phyloP scores from a whole-genome alignment of 2,329 filamentous ascomycete species.

The Teratosphaeria nubilosa region DNA sequence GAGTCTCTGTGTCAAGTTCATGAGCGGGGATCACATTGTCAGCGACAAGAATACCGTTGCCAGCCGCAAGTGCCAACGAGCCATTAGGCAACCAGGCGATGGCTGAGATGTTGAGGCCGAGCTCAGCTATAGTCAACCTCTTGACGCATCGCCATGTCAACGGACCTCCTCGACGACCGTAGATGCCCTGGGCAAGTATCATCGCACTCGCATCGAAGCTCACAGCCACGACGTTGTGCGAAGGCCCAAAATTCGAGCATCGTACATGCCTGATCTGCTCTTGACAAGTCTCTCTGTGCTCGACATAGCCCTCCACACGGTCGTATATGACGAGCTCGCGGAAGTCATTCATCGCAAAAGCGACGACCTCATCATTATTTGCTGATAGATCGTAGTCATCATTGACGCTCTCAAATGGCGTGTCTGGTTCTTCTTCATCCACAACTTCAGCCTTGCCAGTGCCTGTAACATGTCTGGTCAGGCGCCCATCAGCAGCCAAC shows the following conservation, averaged over 20 bases:
- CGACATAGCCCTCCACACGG: constrained; percentile 21
- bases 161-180: constrained; percentile 10
- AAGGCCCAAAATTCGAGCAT: constrained; percentile 7
- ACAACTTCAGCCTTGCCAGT: background rate
- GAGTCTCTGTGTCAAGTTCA: constrained; percentile 38
- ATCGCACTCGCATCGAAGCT: constrained; percentile 13
- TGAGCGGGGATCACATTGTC: constrained; percentile 63
- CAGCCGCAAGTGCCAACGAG: constrained; percentile 75
- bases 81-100: constrained; percentile 67
- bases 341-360: constrained; percentile 10
- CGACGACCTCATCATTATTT: constrained; percentile 16
- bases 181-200: constrained; percentile 18
- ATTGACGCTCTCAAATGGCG: constrained; percentile 12
- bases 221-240: constrained; percentile 19
- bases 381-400: constrained; percentile 9
- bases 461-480: background rate
- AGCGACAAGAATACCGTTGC: constrained; percentile 82
- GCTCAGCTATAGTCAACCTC: constrained; percentile 13
- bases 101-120: constrained; percentile 14
- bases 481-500: background rate
- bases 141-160: constrained; percentile 16
- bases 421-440: background rate
- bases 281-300: constrained; percentile 13
- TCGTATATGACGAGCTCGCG: constrained; percentile 17
- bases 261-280: constrained; percentile 5